A percentile compares a stretch with the other conserved stretches of the same genome.
These are phyloP conservation scores for Actinidia arguta DNA, from an alignment of 179 eudicot species.

Conservation along the genomic window DNA sequence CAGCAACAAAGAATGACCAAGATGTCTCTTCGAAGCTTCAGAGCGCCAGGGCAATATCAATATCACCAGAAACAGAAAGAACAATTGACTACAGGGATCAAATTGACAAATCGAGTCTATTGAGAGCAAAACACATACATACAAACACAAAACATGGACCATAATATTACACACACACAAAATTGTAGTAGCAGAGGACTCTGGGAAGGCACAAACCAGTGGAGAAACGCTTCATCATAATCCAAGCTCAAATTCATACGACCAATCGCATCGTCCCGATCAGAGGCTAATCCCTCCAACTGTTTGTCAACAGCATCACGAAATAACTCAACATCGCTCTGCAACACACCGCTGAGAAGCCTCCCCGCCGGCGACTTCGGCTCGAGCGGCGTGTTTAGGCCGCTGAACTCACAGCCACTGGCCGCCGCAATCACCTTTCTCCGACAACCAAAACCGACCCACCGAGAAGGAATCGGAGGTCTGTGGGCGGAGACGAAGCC, in stretches of 20 bases:
- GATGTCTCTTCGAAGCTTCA: not conserved
- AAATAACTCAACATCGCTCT: constrained; percentile 52
- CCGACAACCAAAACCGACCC: constrained; percentile 9
- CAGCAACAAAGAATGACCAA: not conserved
- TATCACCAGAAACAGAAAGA: not conserved
- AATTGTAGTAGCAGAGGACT: not conserved
- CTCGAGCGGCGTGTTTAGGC: constrained; percentile 69
- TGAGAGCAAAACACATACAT: not conserved
- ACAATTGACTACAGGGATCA: not conserved
- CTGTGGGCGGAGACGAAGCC: not conserved
- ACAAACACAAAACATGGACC: too few relatives aligned
- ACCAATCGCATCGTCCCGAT: constrained; percentile 54
- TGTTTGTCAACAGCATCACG: constrained; percentile 57
- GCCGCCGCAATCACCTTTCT: constrained; percentile 24
- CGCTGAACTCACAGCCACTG: constrained; percentile 33
- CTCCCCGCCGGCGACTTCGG: constrained; percentile 58
- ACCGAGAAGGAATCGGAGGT: constrained; percentile 2
- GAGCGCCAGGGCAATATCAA: not conserved
- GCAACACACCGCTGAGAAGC: constrained; percentile 55
- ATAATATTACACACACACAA: not conserved
- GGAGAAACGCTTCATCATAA: constrained; percentile 64
- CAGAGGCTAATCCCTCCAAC: constrained; percentile 56
- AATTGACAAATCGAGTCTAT: not conserved
- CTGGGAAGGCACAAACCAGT: constrained; percentile 49
- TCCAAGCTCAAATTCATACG: constrained; percentile 48